Percentiles rank a stretch among this genome's conserved stretches.
Conservation (phyloP, 352 stramenopile species). For the Globisporangium spinosum region DNA sequence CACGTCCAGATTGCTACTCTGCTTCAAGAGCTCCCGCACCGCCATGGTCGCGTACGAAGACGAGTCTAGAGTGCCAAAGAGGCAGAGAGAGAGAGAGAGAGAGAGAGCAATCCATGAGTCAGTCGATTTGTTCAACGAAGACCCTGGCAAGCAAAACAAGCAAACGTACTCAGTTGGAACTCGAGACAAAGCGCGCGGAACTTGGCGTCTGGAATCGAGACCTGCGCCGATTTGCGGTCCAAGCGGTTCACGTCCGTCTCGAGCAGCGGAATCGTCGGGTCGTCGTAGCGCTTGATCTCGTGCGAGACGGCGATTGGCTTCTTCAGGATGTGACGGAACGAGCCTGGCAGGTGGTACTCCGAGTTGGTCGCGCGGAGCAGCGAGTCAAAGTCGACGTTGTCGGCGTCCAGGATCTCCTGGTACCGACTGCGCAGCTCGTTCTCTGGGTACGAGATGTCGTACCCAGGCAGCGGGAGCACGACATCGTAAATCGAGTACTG, state of each 20-base stretch:
- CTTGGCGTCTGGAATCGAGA: slow-evolving; percentile 62
- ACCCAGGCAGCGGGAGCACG: slow-evolving; percentile 94
- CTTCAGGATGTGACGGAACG: slow-evolving; percentile 92
- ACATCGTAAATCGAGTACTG: slow-evolving; percentile 93
- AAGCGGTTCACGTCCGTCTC: slow-evolving; percentile 92
- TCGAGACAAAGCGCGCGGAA: slow-evolving; percentile 71
- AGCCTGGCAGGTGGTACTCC: slow-evolving; percentile 91
- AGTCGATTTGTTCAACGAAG: not conserved
- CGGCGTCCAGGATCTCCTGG: slow-evolving; percentile 50
- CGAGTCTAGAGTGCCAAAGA: slow-evolving; percentile 29
- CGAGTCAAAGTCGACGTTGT: slow-evolving; percentile 67
- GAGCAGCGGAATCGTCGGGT: slow-evolving; percentile 90
- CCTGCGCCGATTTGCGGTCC: slow-evolving; percentile 25
- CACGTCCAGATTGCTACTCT: slow-evolving; percentile 80
- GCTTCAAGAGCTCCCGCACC: slow-evolving; percentile 95
- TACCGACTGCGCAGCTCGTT: slow-evolving; percentile 78
- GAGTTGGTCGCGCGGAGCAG: slow-evolving; percentile 70
- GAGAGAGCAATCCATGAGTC: not conserved
- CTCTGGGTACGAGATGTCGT: slow-evolving; percentile 85
- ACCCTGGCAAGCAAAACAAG: not conserved
- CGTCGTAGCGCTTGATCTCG: slow-evolving; percentile 91
- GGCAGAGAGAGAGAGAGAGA: not conserved
- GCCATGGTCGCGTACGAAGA: slow-evolving; percentile 95
- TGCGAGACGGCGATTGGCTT: slow-evolving; percentile 88
- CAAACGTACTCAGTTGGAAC: slow-evolving; percentile 63